Evolutionary conservation across 495 filamentous ascomycete species (phyloP), one percentile per base, ranked within the genome.

Genomic region (Neurospora tetrasperma): DNA sequence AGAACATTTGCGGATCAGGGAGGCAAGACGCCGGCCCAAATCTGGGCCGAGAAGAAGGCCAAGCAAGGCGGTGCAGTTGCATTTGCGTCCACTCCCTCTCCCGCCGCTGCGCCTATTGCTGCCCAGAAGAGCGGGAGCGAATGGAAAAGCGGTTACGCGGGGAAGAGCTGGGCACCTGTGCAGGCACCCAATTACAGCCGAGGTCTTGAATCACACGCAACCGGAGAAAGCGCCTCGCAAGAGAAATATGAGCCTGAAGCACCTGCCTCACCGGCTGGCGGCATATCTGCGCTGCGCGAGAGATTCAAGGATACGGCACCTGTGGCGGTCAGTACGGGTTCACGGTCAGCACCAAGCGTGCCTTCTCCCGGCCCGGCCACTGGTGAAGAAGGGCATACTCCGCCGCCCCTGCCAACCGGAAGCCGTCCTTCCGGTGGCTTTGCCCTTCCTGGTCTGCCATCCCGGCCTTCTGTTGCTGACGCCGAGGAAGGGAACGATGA

Each of bases 1-100:
- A 88, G 92, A 76, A 97, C 93, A 31, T 99, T 97, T 85, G 95
- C 96, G 4, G 93, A 98, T 73, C 85, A 96, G 82, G 95, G 92
- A 72, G 95, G 94, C 68, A 99, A 98, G 83, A 98, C 96, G 7
- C 96, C 96, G 20, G 94, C 96, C 31, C 96, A 99, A 79, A 80
- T 97, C 20, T 99, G 96, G 96, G 94, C 94, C 0, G 96, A 99
- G 82, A 96, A 92, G 81, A 99, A 98, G 84, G 93, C 92, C 35
- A 88, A 89, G 71, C 91, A 97, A 78, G 86, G 90, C 23, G 91
- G 90, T 38, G 74, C 80, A 42, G 83, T 84, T 66, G 75, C 76
- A 7, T 84, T 84, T 66, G 79, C 84, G 23, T 82, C 80, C 41
- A 76, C 81, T 0, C 79, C 82, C 35, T 78, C 83, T 4, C 78